These are phyloP conservation scores for Nothomitra cinnamomea DNA, from an alignment of 2,329 filamentous ascomycete species.

Conservation along the genomic window DNA sequence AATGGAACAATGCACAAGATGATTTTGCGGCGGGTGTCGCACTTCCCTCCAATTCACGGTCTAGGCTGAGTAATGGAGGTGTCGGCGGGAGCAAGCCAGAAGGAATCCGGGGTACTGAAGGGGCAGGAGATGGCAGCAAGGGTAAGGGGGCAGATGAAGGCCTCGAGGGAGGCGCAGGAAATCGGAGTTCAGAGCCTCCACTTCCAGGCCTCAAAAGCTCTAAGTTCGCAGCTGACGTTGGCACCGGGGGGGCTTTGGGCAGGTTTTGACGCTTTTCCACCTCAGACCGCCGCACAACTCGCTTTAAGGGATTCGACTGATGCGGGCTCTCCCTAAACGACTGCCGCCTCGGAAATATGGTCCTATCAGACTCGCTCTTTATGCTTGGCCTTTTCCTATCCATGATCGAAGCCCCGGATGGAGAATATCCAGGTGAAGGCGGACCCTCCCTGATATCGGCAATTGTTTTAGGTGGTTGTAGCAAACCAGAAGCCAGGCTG, in stretches of 20 bases:
- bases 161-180: neutral
- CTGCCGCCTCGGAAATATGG: conserved; percentile 1
- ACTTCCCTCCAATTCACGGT: too few species aligned
- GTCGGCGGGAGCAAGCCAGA: too few species aligned
- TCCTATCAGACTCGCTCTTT: neutral
- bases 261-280: neutral
- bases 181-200: neutral
- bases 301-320: neutral
- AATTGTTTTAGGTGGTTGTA: neutral
- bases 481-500: neutral
- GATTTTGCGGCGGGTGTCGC: too few species aligned
- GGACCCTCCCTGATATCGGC: neutral
- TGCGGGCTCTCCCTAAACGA: neutral
- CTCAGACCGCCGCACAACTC: neutral
- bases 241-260: neutral
- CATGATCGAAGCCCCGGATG: neutral
- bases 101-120: neutral
- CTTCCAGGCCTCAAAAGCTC: neutral
- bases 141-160: neutral
- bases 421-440: neutral
- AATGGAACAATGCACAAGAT: too few species aligned
- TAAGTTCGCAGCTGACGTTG: neutral
- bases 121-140: neutral
- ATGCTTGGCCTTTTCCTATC: neutral
- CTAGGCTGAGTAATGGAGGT: too few species aligned